Conservation (phyloP, 1,139 yeast species). For the Pichia sp. region DNA sequence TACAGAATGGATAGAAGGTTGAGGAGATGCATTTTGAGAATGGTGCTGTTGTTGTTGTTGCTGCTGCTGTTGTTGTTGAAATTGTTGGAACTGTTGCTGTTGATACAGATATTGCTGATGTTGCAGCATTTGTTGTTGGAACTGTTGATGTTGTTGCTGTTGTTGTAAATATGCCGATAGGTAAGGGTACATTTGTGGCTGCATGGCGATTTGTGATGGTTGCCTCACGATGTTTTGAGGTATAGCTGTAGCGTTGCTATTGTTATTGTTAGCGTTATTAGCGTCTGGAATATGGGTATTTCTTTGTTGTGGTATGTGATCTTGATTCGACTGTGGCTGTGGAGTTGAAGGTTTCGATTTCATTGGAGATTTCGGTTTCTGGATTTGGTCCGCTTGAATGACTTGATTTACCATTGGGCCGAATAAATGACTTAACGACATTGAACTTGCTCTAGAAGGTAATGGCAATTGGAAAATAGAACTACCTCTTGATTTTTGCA, state of each 20-base stretch:
- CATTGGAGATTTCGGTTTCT: background rate
- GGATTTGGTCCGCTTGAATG: background rate
- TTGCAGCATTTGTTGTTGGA: too few species aligned
- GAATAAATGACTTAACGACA: slow-evolving; percentile 3
- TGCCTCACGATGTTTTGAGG: background rate
- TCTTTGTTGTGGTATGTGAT: background rate
- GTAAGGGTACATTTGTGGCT: slow-evolving; percentile 33
- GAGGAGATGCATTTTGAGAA: background rate
- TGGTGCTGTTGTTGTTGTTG: slow-evolving; percentile 1
- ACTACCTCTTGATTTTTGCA: slow-evolving; percentile 2
- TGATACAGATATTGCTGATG: slow-evolving; percentile 8
- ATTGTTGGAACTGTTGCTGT: slow-evolving; percentile 20
- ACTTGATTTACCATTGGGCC: background rate
- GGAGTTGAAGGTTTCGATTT: background rate
- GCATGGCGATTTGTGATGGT: slow-evolving; percentile 9
- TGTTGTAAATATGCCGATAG: slow-evolving; percentile 27
- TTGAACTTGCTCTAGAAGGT: slow-evolving; percentile 2
- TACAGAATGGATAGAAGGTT: background rate
- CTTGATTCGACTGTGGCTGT: background rate
- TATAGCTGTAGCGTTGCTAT: background rate
- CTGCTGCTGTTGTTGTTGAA: slow-evolving; percentile 18
- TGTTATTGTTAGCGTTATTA: background rate
- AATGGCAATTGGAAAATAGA: slow-evolving; percentile 11
- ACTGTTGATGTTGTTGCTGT: slow-evolving; percentile 17
- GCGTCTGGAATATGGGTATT: background rate